Evolutionary conservation across 2,329 filamentous ascomycete species (phyloP), one percentile per base, ranked within the genome.

Genomic region (Clonostachys rhizophaga): DNA sequence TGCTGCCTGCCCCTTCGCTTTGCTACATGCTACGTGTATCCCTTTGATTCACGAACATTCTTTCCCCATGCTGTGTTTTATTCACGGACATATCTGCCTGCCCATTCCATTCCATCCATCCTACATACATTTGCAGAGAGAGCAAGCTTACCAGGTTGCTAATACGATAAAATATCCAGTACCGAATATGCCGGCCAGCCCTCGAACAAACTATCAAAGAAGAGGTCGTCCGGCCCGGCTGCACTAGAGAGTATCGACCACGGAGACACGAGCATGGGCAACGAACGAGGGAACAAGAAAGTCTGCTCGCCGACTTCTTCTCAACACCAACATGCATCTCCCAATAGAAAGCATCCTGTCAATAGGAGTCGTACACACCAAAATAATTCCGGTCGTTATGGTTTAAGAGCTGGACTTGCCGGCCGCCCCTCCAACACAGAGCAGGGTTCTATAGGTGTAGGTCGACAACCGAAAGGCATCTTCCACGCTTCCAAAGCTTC

Each of bases 351-450:
- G 5, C 18, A 20, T 20, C 18, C 18, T 20, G 5, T 20, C 18
- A 6, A 5, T 20, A 4, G 18, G 5, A 20, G 18, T 5, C 18
- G 5, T 20, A 6, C 18, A 20, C 18, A 5, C 18, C 18, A 2
- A 20, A 20, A 20, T 20, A 5, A 5, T 20, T 6, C 5, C 18
- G 18, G 5, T 6, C 18, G 18, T 20, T 6, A 5, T 20, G 5
- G 18, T 20, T 20, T 5, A 2, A 6, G 18, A 20, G 18, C 18
- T 20, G 4, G 18, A 20, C 45, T 51, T 4, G 53, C 54, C 6
- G 49, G 60, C 1, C 57, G 58, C 20, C 60, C 65, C 0, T 65
- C 60, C 60, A 53, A 44, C 2, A 55, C 58, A 1, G 52, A 59
- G 4, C 59, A 61, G 30, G 55, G 14, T 39, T 14, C 16, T 39